Base-by-base conservation (phyloP, 1,284 basidiomycete genomes). In the Tylopilus sp. region DNA sequence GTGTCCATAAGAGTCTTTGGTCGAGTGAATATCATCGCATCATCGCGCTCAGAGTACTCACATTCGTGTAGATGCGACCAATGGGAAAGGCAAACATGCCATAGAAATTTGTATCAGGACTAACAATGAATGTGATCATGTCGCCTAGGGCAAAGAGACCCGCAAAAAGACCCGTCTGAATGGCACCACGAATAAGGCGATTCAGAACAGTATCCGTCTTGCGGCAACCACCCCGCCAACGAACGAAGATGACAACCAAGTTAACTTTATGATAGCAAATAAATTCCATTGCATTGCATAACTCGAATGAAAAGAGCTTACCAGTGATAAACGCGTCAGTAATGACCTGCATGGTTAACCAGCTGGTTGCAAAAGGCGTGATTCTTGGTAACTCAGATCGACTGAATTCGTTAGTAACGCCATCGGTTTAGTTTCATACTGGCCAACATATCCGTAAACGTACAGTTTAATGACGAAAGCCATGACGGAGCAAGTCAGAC, bases 81-180 rank as follows among this genome's bases (percentile, higher is more conserved):
- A 78, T 72, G 6, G 74, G 73, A 22, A 79, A 70, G 4, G 75
- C 75, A 26, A 79, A 77, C 69, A 79, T 72, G 9, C 71, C 74
- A 57, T 75, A 77, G 18, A 77, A 61, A 52, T 77, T 70, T 12
- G 71, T 74, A 7, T 57, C 61, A 2, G 74, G 77, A 16, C 66
- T 60, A 52, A 63, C 47, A 24, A 81, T 58, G 70, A 85, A 86
- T 13, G 80, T 79, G 63, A 83, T 77, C 57, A 85, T 66, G 65
- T 84, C 82, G 6, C 76, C 80, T 26, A 84, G 58, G 12, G 84
- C 81, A 64, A 86, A 86, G 15, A 85, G 74, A 0, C 78, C 80
- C 5, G 79, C 81, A 58, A 86, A 85, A 8, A 86, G 67, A 38
- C 79, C 80, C 4, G 84, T 86, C 63, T 84, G 84, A 26, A 86